phyloP scores from a whole-genome alignment of 1,284 basidiomycete genomes.

The Austroboletus olivaceoglutinosus region DNA sequence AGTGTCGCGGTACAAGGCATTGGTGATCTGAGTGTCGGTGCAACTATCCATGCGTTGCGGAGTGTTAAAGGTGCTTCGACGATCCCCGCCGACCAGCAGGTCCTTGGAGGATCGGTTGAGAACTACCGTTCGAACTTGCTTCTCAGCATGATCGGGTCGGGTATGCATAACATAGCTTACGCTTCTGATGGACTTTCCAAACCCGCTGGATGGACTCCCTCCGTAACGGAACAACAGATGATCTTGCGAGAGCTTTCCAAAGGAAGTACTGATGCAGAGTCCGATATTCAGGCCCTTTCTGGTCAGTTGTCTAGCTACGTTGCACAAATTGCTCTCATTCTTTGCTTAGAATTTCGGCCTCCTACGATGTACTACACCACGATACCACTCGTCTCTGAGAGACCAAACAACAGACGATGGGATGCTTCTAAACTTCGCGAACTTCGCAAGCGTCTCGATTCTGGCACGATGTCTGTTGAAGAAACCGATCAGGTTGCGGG shows the following conservation, averaged over 20 bases:
- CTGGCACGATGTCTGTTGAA: constrained; percentile 76
- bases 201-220: constrained; percentile 61
- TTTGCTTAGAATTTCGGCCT: constrained; percentile 68
- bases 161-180: constrained; percentile 65
- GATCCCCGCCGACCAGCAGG: constrained; percentile 87
- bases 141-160: constrained; percentile 84
- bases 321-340: constrained; percentile 6
- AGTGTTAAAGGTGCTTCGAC: constrained; percentile 84
- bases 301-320: constrained; percentile 50
- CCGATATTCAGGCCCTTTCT: constrained; percentile 78
- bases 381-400: constrained; percentile 83
- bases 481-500: constrained; percentile 89
- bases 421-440: constrained; percentile 95
- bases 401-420: constrained; percentile 83
- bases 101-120: constrained; percentile 85
- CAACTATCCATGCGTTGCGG: constrained; percentile 81
- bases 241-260: constrained; percentile 89
- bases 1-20: constrained; percentile 72
- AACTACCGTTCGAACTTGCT: constrained; percentile 92
- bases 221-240: constrained; percentile 89
- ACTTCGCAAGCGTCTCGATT: constrained; percentile 81
- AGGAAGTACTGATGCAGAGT: constrained; percentile 75
- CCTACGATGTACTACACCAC: constrained; percentile 93
- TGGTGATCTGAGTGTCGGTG: constrained; percentile 78
- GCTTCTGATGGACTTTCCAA: constrained; percentile 54